Base-by-base conservation (phyloP, 352 stramenopile species). In the Pythium scleroteichum region DNA sequence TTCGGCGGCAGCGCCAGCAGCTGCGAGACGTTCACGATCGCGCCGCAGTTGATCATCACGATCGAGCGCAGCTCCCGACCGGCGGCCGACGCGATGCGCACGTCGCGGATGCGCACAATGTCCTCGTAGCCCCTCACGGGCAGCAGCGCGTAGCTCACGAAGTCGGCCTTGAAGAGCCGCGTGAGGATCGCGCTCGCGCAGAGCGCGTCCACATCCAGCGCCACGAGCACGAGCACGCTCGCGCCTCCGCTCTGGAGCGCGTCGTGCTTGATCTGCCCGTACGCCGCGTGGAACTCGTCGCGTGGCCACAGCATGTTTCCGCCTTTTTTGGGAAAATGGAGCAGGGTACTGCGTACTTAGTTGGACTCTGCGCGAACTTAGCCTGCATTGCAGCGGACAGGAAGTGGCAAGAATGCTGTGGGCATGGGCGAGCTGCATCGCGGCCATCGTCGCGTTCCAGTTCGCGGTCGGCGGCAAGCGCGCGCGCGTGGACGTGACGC, bases 21-120 rank as follows among this genome's bases (percentile, higher is more conserved):
- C 68, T 85, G 76, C 20, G 83, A 77, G 7, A 98, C 74, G 71
- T 98, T 97, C 24, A 94, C 78, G 53, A 97, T 96, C 17, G 93
- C 95, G 38, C 96, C 96, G 57, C 97, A 97, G 65, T 98, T 98
- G 54, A 99, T 75, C 71, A 99, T 75, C 6, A 99, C 76, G 27
- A 98, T 74, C 3, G 88, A 97, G 2, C 90, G 78, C 22, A 98
- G 68, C 22, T 97, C 87, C 22, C 64, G 82, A 20, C 65, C 59
- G 7, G 58, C 42, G 1, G 75, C 39, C 23, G 53, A 58, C 41
- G 73, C 81, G 17, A 93, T 88, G 9, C 88, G 76, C 44, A 74
- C 80, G 49, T 91, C 78, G 35, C 83, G 74, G 20, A 88, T 82
- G 38, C 83, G 74, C 35, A 89, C 35, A 53, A 97, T 84, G 69